These are phyloP conservation scores for Lepidium campestre DNA, from an alignment of 441 rosid genomes.

Conservation along the genomic window DNA sequence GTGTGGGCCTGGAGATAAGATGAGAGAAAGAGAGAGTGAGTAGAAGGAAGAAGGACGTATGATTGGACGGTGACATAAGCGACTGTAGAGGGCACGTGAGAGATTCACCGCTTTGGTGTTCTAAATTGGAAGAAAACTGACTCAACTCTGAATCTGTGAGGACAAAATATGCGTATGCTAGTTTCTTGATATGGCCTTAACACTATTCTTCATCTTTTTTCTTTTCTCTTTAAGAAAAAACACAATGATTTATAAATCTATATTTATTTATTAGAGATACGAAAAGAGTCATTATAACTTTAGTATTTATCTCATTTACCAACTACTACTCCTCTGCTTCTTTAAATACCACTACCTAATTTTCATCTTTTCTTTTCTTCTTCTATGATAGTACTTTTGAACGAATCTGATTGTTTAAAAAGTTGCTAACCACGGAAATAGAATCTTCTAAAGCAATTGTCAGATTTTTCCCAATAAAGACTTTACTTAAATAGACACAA, in stretches of 20 bases:
- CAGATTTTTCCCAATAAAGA: slow-evolving; percentile 9
- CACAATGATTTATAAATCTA: background rate
- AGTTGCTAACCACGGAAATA: slow-evolving; percentile 18
- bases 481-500: slow-evolving; percentile 4
- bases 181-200: slow-evolving; percentile 23
- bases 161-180: slow-evolving; percentile 22
- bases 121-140: slow-evolving; percentile 11
- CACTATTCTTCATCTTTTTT: slow-evolving; percentile 11
- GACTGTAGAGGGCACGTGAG: slow-evolving; percentile 28
- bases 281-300: slow-evolving; percentile 18
- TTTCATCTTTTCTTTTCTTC: too few species aligned
- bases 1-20: background rate
- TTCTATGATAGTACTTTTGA: too few species aligned
- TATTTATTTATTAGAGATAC: background rate
- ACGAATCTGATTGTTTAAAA: background rate
- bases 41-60: slow-evolving; percentile 16
- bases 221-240: background rate
- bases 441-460: slow-evolving; percentile 29
- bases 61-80: slow-evolving; percentile 28
- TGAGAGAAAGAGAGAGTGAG: background rate
- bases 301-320: slow-evolving; percentile 20
- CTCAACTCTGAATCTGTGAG: slow-evolving; percentile 23
- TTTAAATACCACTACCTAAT: slow-evolving; percentile 9
- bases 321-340: slow-evolving; percentile 15
- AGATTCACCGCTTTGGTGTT: slow-evolving; percentile 24